Base-by-base conservation (phyloP, 148 eudicot genomes). In the Pouteria glomerata region DNA sequence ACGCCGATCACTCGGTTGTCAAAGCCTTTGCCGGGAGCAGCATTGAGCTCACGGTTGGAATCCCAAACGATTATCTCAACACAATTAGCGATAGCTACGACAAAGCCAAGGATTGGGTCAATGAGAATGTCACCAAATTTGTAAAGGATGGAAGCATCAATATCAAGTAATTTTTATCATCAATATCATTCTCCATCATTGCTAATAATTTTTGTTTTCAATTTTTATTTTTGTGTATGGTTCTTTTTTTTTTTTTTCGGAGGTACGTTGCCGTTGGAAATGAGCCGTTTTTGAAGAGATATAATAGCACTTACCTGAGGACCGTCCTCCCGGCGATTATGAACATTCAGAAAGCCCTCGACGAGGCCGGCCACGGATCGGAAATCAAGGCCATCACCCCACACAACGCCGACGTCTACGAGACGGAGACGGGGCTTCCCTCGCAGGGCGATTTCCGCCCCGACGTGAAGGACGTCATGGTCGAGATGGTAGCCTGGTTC, bases 21-120 rank as follows among this genome's bases (percentile, higher is more conserved):
- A 71, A 60, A 4, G 69, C 75, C 41, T 88, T 93, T 74, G 85
- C 91, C 3, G 85, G 87, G 0, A 72, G 81, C 1, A 87, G 83
- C 8, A 93, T 93, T 64, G 85, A 93, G 68, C 93, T 90, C 21
- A 90, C 90, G 89, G 83, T 90, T 33, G 98, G 87, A 18, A 84
- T 93, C 62, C 96, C 98, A 0, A 93, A 93, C 62, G 78, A 82
- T 59, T 78, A 86, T 67, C 84, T 93, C 15, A n/a, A 68, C 0
- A 35, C 15, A 15, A 41, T 87, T 37, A 77, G 62, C 29, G 60
- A 82, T 8, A 60, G 47, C 56, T 78, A 76, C 57, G 85, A 63
- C 7, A 33, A 81, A 14, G 96, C 96, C 24, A 70, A 82, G 73
- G 81, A 90, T 11, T 93, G 89, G 88, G 96, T 93, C 45, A 88